These are phyloP conservation scores for Plectranthus barbatus DNA, from an alignment of 257 asterid genomes.

Conservation along the genomic window DNA sequence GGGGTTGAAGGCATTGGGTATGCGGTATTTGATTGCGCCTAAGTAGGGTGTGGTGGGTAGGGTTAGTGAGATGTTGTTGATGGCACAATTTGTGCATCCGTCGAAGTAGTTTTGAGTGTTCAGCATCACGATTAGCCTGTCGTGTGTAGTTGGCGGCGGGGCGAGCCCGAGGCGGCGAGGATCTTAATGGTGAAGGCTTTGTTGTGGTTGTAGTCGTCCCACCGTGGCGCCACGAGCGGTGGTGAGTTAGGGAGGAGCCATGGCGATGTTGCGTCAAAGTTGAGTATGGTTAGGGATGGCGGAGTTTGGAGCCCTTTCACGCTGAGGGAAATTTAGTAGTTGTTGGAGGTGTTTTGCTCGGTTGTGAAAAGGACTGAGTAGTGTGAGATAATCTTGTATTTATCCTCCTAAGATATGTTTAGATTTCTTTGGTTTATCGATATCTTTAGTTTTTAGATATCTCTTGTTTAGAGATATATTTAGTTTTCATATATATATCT, in stretches of 20 bases:
- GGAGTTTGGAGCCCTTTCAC: conserved; percentile 79
- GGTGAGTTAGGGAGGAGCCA: conserved; percentile 37
- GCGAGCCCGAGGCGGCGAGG: conserved; percentile 33
- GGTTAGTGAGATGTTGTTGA: conserved; percentile 58
- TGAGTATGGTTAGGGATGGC: conserved; percentile 54
- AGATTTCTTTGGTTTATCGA: no score
- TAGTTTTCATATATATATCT: no score
- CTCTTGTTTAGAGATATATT: no score
- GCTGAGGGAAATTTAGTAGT: neutral
- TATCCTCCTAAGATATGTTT: no score
- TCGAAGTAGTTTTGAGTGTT: conserved; percentile 59
- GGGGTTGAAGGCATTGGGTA: conserved; percentile 32
- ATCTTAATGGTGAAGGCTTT: conserved; percentile 38
- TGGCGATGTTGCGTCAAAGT: conserved; percentile 36
- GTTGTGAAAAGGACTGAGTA: no score
- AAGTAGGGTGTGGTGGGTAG: no score
- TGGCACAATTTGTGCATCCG: conserved; percentile 63
- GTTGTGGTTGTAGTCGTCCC: no score
- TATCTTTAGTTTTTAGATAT: no score
- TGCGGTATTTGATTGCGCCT: no score
- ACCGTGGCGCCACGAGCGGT: conserved; percentile 48
- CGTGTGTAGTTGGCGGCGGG: conserved; percentile 32
- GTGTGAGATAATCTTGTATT: no score
- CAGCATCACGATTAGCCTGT: conserved; percentile 39
- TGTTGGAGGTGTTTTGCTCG: neutral